Evolutionary conservation across 306 rosid species (phyloP).

Genomic region (Crataegus laevigata): DNA sequence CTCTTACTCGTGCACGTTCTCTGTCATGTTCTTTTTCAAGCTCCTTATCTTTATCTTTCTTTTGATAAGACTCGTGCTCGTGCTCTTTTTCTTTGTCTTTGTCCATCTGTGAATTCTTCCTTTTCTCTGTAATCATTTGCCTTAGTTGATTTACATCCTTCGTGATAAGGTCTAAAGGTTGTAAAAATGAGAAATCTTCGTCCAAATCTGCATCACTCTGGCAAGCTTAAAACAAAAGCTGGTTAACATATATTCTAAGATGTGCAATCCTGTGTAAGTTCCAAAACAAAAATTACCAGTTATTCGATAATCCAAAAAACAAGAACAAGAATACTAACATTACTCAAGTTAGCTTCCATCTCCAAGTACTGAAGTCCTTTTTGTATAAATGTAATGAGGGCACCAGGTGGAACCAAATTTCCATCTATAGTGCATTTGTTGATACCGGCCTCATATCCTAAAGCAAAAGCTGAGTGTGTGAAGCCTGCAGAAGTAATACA

Average conservation of each 20-base stretch:
- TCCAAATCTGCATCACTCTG: constrained; percentile 90
- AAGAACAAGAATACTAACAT: constrained; percentile 55
- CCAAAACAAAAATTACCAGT: not conserved
- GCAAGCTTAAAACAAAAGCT: constrained; percentile 61
- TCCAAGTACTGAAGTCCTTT: constrained; percentile 96
- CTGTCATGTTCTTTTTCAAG: constrained; percentile 59
- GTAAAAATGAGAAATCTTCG: constrained; percentile 89
- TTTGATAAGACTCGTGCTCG: constrained; percentile 26
- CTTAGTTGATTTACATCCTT: constrained; percentile 75
- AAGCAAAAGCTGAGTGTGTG: constrained; percentile 84
- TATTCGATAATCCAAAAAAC: not conserved
- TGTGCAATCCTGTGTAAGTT: not conserved
- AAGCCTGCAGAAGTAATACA: constrained; percentile 50
- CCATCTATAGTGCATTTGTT: constrained; percentile 83
- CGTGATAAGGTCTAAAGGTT: constrained; percentile 89
- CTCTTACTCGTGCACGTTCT: constrained; percentile 57
- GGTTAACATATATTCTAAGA: constrained; percentile 46
- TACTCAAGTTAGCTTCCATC: constrained; percentile 97
- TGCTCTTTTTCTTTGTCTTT: constrained; percentile 42
- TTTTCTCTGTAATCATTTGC: constrained; percentile 68
- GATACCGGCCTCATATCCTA: constrained; percentile 93
- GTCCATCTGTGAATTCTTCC: constrained; percentile 54
- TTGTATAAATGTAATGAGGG: constrained; percentile 81
- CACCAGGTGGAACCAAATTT: constrained; percentile 77
- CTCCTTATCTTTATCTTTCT: constrained; percentile 41